Percentiles rank a stretch among this genome's conserved stretches.
phyloP scores from a whole-genome alignment of 768 basidiomycete genomes.

The Leccinum ochraceum region DNA sequence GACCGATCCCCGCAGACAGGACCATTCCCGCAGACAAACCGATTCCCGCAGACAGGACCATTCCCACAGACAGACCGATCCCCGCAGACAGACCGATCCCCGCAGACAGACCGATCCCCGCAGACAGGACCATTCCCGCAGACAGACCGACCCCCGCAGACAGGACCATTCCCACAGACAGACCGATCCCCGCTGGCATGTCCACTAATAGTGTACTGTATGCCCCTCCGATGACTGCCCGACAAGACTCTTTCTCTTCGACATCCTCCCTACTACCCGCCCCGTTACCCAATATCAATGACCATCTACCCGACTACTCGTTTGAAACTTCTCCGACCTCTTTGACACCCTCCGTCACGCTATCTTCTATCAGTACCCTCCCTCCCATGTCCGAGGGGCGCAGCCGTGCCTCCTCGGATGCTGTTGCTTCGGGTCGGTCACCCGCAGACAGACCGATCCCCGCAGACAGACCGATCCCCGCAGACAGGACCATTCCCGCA shows the following conservation, averaged over 20 bases:
- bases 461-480: no score
- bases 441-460: constrained; percentile 39
- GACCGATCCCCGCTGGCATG: constrained; percentile 16
- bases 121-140: no score
- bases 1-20: no score
- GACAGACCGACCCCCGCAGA: no score
- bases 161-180: no score
- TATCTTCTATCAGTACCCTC: constrained; percentile 43
- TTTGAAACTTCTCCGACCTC: constrained; percentile 67
- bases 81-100: no score
- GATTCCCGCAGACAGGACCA: no score
- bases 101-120: no score
- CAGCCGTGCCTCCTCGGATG: constrained; percentile 42
- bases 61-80: no score
- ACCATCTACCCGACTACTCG: constrained; percentile 68
- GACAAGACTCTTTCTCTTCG: constrained; percentile 45
- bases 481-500: no score
- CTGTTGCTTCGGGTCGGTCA: constrained; percentile 30
- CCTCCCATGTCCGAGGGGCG: constrained; percentile 34
- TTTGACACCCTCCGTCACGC: constrained; percentile 42
- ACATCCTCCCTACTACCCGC: constrained; percentile 71
- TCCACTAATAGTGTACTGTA: constrained; percentile 22
- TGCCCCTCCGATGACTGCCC: constrained; percentile 30
- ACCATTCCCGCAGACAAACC: no score
- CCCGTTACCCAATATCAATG: constrained; percentile 56